Percentiles rank a stretch among this genome's conserved stretches.
Evolutionary conservation across 495 filamentous ascomycete genomes (phyloP).

Genomic region (Lentithecium fluviatile): DNA sequence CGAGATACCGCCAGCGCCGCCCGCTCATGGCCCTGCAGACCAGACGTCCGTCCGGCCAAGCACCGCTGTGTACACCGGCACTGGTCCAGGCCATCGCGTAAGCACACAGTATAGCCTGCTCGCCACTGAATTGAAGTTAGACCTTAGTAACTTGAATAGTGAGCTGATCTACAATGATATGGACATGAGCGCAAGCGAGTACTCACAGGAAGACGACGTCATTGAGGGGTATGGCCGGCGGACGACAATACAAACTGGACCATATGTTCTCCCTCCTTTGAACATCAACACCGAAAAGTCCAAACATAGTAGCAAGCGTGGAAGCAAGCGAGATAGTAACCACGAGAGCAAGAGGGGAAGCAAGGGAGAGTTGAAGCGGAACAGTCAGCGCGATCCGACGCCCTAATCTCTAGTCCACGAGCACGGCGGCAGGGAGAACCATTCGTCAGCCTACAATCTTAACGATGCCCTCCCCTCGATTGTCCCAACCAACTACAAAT

Average conservation of each 20-base stretch:
- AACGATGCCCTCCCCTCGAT: too few relatives aligned
- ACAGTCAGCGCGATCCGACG: conserved; percentile 16
- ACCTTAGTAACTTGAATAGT: conserved; percentile 16
- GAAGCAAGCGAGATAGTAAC: neutral
- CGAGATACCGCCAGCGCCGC: neutral
- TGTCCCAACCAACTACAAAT: neutral
- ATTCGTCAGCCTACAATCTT: conserved; percentile 21
- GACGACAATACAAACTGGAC: conserved; percentile 1
- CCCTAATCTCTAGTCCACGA: conserved; percentile 8
- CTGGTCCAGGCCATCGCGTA: neutral
- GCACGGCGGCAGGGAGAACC: conserved; percentile 32
- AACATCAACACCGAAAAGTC: conserved; percentile 9
- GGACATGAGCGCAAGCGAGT: conserved; percentile 25
- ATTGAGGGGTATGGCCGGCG: conserved; percentile 18
- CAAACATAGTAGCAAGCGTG: conserved; percentile 4
- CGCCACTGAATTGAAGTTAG: conserved; percentile 9
- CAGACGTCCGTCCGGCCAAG: conserved; percentile 9
- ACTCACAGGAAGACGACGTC: conserved; percentile 20
- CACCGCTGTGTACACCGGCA: conserved; percentile 9
- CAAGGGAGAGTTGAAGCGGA: conserved; percentile 3
- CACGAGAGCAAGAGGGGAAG: conserved; percentile 2
- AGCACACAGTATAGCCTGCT: conserved; percentile 13
- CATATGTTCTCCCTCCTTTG: conserved; percentile 20
- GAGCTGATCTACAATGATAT: conserved; percentile 26
- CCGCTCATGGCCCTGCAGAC: neutral